Evolutionary conservation across 2,329 filamentous ascomycete species (phyloP), one percentile per base, ranked within the genome.

Genomic region (Colletotrichum karsti): DNA sequence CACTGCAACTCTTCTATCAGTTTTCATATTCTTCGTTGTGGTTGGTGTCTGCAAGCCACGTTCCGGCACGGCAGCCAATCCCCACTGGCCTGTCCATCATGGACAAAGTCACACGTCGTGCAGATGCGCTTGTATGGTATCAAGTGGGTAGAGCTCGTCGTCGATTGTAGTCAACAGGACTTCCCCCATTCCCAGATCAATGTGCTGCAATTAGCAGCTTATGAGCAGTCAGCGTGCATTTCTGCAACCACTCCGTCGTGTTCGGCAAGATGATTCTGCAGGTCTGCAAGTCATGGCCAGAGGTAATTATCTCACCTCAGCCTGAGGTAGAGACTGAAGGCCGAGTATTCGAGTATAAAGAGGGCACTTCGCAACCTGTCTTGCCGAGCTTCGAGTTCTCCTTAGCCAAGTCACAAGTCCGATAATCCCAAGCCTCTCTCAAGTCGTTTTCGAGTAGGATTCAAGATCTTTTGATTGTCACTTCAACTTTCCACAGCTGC

Each of bases 191-290:
- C 15, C 6, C 7, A 20, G 9, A 26, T 12, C 15, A 10, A 39
- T 68, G 48, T 64, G 37, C 60, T 60, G 61, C 20, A 53, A 26
- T 65, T 42, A 65, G 54, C 53, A 65, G 28, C 41, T 37, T 68
- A 46, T 9, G 53, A 48, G 53, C 46, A 48, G 60, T 55, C 46
- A 55, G 53, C 65, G 51, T 68, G 65, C 60, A 68, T 28, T 48
- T 35, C 33, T 54, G 53, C 65, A 68, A 33, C 53, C 46, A 18
- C 28, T 35, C 28, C 60, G 24, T 41, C 22, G 35, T 24, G 18
- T 44, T 51, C 41, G 26, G 10, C 15, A 62, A 30, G 30, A 24
- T 42, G 28, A 22, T 50, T 37, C 48, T 54, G 46, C 65, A 68
- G 41, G 28, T 57, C 8, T 35, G 39, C 12, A 26, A 28, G 24